phyloP scores from a whole-genome alignment of 805 yeast species.

The Yarrowia sp. region DNA sequence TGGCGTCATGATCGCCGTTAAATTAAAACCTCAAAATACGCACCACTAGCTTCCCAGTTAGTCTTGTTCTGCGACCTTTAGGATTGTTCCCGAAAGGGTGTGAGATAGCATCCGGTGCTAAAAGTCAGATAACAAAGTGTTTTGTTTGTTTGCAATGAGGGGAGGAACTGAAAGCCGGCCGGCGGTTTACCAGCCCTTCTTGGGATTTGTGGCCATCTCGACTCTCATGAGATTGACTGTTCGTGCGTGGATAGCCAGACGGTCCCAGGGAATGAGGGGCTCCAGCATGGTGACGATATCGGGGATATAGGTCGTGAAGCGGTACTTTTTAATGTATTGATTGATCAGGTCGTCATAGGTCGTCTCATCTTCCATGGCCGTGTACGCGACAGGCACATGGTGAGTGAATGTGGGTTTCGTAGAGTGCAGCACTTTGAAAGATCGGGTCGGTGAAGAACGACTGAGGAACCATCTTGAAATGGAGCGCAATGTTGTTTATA shows the following conservation, averaged over 20 bases:
- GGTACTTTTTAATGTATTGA: slow-evolving; percentile 32
- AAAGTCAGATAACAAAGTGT: background rate
- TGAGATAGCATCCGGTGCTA: slow-evolving; percentile 5
- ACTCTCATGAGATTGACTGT: slow-evolving; percentile 32
- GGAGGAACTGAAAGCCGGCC: background rate
- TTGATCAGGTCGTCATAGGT: slow-evolving; percentile 34
- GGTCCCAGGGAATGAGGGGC: slow-evolving; percentile 32
- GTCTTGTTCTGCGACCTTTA: background rate
- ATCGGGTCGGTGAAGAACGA: slow-evolving; percentile 16
- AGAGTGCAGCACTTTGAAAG: slow-evolving; percentile 17
- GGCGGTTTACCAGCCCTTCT: slow-evolving; percentile 16
- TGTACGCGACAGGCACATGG: slow-evolving; percentile 23
- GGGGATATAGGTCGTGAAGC: slow-evolving; percentile 33
- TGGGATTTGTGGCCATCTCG: slow-evolving; percentile 25
- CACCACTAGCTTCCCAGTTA: background rate
- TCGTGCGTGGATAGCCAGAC: slow-evolving; percentile 21
- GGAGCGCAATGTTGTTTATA: slow-evolving; percentile 7
- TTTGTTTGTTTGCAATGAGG: background rate
- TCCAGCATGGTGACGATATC: slow-evolving; percentile 37
- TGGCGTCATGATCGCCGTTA: slow-evolving; percentile 20
- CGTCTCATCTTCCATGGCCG: slow-evolving; percentile 29
- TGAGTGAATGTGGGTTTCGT: slow-evolving; percentile 9
- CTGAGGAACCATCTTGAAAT: background rate
- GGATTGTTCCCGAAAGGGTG: slow-evolving; percentile 12
- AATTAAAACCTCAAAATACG: slow-evolving; percentile 19